A percentile compares a stretch with the other conserved stretches of the same genome.
These are phyloP conservation scores for Fusarium sp. DNA, from an alignment of 2,329 filamentous ascomycete species.

Conservation along the genomic window DNA sequence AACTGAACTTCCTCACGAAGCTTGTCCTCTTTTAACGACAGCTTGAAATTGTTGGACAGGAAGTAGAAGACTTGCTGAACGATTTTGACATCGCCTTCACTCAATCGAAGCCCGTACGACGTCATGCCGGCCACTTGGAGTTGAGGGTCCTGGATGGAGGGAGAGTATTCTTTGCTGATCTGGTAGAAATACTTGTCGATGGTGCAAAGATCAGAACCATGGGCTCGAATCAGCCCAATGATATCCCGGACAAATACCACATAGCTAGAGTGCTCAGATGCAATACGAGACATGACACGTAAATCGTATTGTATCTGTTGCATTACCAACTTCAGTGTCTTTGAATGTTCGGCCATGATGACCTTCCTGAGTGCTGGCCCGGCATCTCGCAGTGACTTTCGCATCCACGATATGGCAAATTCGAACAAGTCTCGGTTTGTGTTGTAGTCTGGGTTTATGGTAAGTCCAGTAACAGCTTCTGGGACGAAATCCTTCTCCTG, in stretches of 20 bases:
- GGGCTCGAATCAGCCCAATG: constrained; percentile 66
- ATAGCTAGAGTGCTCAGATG: constrained; percentile 61
- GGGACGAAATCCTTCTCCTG: constrained; percentile 61
- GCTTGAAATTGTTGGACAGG: constrained; percentile 69
- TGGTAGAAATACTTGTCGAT: constrained; percentile 70
- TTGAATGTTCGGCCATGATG: constrained; percentile 58
- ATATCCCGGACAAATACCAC: constrained; percentile 66
- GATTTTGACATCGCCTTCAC: constrained; percentile 64
- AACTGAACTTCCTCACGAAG: constrained; percentile 62
- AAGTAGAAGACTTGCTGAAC: constrained; percentile 67
- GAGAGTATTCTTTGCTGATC: constrained; percentile 68
- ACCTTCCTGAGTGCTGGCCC: constrained; percentile 53
- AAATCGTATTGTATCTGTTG: constrained; percentile 67
- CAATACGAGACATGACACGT: constrained; percentile 52
- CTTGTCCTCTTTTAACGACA: constrained; percentile 63
- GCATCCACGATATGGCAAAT: constrained; percentile 64
- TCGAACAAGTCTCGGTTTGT: constrained; percentile 65
- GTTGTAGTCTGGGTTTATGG: constrained; percentile 61
- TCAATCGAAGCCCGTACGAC: constrained; percentile 67
- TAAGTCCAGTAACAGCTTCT: constrained; percentile 54
- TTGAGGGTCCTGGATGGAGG: constrained; percentile 67
- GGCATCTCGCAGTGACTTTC: constrained; percentile 59
- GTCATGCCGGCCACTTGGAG: constrained; percentile 68
- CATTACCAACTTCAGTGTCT: constrained; percentile 63
- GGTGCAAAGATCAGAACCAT: constrained; percentile 66